Base-by-base conservation (phyloP, 2,329 filamentous ascomycete genomes). In the Neonectria coccinea region DNA sequence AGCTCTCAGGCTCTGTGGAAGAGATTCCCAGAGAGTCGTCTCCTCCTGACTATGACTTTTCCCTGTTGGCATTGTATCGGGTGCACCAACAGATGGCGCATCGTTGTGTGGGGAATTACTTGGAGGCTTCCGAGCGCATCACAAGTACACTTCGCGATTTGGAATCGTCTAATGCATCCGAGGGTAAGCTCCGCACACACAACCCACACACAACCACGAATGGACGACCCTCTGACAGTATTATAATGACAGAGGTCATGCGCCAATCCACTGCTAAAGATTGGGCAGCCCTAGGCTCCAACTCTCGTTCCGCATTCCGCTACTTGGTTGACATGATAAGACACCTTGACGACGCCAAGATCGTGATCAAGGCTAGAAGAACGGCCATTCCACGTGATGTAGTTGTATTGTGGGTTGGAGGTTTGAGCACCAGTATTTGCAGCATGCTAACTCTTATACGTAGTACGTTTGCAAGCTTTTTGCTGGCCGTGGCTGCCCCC, bases 81-180 rank as follows among this genome's bases (percentile, higher is more conserved):
- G 4, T 2, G 1, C 3, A 5, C 5, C 33, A 12, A 12, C 3
- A 5, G 2, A 1, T 12, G 10, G 33, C 10, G 12, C 3, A 36
- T 14, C 4, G 5, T 12, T 12, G 11, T 36, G 1, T 36, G 33
- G 10, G 12, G 14, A 16, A 16, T 4, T 36, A 41, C 16, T 9
- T 41, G 36, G 16, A 16, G 14, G 6, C 16, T 41, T 41, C 8
- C 36, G 36, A 41, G 36, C 16, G 9, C 36, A 18, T 41, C 16
- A 10, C 6, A n/a, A n/a, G 6, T 41, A 41, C 14, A n/a, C 36
- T 41, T 41, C 14, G 8, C 36, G 36, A n/a, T 41, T 4, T 41
- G 14, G 36, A 41, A 6, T 16, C 36, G 16, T n/a, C 16, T 8
- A 10, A n/a, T 8, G 14, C 16, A 7, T n/a, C 36, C 36, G 36